Base-by-base conservation (phyloP, 768 basidiomycete genomes). In the Mrakia hoshinonis region DNA sequence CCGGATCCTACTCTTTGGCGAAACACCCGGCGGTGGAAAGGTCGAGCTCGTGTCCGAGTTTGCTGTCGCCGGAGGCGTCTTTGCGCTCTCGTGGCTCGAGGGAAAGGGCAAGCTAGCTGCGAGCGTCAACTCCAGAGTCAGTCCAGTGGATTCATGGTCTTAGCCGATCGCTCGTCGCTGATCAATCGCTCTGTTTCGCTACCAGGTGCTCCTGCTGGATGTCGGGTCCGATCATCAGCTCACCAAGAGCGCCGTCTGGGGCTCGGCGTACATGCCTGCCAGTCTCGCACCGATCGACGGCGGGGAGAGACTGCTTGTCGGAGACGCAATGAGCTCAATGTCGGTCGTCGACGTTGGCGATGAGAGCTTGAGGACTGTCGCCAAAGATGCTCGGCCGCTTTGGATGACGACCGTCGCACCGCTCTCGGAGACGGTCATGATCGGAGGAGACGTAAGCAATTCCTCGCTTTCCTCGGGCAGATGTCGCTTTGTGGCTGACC, bases 381-480 rank as follows among this genome's bases (percentile, higher is more conserved):
- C 66, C 12, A 72, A 72, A 65, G 65, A 72, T 36, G 51, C 64
- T 3, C 48, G 65, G 26, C 86, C 90, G 7, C 79, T 90, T 61
- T 90, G 88, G 84, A 89, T 92, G 3, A 81, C 88, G 7, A 81
- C 83, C 46, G 83, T 91, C 18, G 87, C 88, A 67, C 82, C 85
- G 15, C 78, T 85, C 29, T 83, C 84, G 73, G 80, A 82, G 26
- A 81, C 81, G 24, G 84, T 81, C 39, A 80, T 91, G 54, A 84
- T 96, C 66, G 89, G 85, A 24, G 87, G 88, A 0, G 91, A 92
- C 76, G 90, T 92, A 74, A 81, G 87, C n/a, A n/a, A n/a, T n/a
- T 72, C 7, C 3, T 13, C 48, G 10, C 1, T n/a, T 46, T 39
- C 12, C 34, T 49, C 43, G 38, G 34, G n/a, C n/a, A n/a, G n/a